Conservation (phyloP, 768 basidiomycete genomes). For the Artomyces pyxidatus region DNA sequence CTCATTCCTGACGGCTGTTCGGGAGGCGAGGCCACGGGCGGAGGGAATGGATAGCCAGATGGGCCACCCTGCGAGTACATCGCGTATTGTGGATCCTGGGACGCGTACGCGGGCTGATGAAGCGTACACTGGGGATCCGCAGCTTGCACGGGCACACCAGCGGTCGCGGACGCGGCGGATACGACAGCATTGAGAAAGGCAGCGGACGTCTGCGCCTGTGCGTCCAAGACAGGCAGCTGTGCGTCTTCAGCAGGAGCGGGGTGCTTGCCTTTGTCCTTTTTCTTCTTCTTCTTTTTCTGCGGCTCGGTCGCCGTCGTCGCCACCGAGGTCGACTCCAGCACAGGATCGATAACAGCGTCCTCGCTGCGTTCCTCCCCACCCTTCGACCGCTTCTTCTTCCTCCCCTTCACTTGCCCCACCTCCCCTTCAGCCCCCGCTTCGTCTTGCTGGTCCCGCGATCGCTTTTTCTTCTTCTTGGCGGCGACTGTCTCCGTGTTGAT, state of each 20-base stretch:
- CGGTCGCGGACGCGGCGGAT: constrained; percentile 50
- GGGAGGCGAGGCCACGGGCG: constrained; percentile 8
- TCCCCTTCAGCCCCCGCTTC: constrained; percentile 1
- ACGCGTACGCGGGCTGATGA: constrained; percentile 12
- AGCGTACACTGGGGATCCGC: constrained; percentile 17
- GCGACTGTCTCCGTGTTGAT: constrained; percentile 18
- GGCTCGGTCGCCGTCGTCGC: constrained; percentile 17
- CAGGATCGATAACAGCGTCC: constrained; percentile 6
- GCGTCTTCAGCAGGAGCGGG: constrained; percentile 22
- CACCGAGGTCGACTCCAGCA: constrained; percentile 17
- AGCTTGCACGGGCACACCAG: constrained; percentile 16
- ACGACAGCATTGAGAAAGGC: constrained; percentile 59
- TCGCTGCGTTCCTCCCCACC: not conserved
- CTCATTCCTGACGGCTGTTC: constrained; percentile 10
- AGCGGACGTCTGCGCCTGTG: constrained; percentile 31
- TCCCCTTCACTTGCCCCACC: constrained; percentile 10
- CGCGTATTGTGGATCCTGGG: not conserved
- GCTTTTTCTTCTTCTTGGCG: constrained; percentile 29
- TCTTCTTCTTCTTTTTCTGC: constrained; percentile 24
- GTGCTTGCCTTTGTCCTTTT: constrained; percentile 29
- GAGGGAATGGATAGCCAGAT: constrained; percentile 27
- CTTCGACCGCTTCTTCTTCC: constrained; percentile 26
- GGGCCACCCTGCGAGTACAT: not conserved
- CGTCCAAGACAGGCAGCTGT: not conserved
- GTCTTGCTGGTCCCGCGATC: constrained; percentile 19